phyloP scores from a whole-genome alignment of 1,284 basidiomycete genomes.

The Puccinia hordei region DNA sequence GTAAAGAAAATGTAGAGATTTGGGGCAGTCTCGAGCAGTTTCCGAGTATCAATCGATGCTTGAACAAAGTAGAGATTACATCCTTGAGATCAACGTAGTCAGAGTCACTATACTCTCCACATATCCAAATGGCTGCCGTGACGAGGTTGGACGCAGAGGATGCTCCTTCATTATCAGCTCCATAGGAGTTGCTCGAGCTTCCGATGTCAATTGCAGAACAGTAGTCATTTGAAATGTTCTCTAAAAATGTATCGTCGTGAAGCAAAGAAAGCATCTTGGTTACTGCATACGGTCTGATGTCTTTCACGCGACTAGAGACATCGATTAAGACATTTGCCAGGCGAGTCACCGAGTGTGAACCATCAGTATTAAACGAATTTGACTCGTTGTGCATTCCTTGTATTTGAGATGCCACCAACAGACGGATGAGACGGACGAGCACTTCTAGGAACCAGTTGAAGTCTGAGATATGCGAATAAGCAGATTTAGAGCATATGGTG shows the following conservation, averaged over 20 bases:
- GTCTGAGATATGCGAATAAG: constrained; percentile 83
- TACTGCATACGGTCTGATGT: constrained; percentile 75
- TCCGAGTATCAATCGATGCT: not conserved
- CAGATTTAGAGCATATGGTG: constrained; percentile 75
- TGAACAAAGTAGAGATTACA: constrained; percentile 64
- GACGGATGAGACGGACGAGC: constrained; percentile 80
- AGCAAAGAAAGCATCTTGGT: constrained; percentile 77
- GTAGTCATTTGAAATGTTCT: constrained; percentile 52
- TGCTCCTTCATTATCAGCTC: constrained; percentile 65
- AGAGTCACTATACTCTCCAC: constrained; percentile 79
- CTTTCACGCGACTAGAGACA: constrained; percentile 77
- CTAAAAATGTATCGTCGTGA: constrained; percentile 72
- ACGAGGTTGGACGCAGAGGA: constrained; percentile 67
- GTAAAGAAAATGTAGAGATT: constrained; percentile 26
- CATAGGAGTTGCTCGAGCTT: constrained; percentile 61
- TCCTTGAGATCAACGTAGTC: constrained; percentile 54
- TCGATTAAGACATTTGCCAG: constrained; percentile 84
- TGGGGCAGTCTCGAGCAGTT: constrained; percentile 29
- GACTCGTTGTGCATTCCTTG: constrained; percentile 1
- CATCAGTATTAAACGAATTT: constrained; percentile 5
- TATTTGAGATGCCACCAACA: constrained; percentile 60
- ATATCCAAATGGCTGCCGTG: constrained; percentile 91
- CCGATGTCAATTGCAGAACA: constrained; percentile 52
- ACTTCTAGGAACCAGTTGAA: constrained; percentile 97
- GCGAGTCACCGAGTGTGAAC: constrained; percentile 57